Conservation (phyloP, 2,329 filamentous ascomycete genomes). For the Fusarium temperatum region DNA sequence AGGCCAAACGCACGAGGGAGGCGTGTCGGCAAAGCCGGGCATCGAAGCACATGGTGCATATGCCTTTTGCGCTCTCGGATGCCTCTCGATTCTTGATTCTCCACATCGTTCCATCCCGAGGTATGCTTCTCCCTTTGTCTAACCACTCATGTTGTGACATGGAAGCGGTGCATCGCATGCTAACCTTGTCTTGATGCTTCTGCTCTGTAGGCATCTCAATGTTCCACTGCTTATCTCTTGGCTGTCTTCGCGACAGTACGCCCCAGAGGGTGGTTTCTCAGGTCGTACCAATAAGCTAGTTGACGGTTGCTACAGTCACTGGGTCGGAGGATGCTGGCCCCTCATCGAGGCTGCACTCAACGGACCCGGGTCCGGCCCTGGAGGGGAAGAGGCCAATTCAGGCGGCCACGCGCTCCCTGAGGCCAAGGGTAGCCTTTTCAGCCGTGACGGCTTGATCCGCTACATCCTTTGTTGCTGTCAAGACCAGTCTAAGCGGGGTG, state of each 20-base stretch:
- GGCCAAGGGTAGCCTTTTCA: slow-evolving; percentile 69
- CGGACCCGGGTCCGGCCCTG: slow-evolving; percentile 50
- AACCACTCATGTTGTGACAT: slow-evolving; percentile 47
- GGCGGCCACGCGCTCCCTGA: slow-evolving; percentile 44
- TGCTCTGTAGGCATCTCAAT: slow-evolving; percentile 72
- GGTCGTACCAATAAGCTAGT: slow-evolving; percentile 98
- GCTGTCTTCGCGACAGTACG: slow-evolving; percentile 89
- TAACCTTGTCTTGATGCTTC: slow-evolving; percentile 42
- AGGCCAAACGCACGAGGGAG: slow-evolving; percentile 96
- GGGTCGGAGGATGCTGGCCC: slow-evolving; percentile 96
- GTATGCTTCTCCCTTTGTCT: slow-evolving; percentile 56
- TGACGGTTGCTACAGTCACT: slow-evolving; percentile 98
- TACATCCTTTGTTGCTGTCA: slow-evolving; percentile 94
- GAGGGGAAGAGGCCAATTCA: slow-evolving; percentile 42
- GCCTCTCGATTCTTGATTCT: slow-evolving; percentile 83
- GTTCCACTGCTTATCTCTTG: slow-evolving; percentile 81
- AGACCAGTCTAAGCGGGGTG: slow-evolving; percentile 73
- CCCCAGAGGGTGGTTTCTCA: slow-evolving; percentile 90
- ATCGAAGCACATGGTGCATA: slow-evolving; percentile 97
- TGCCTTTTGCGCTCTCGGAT: slow-evolving; percentile 92
- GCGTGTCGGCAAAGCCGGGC: slow-evolving; percentile 84
- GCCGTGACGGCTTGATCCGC: slow-evolving; percentile 82
- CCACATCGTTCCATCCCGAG: slow-evolving; percentile 78
- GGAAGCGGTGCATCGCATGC: slow-evolving; percentile 48
- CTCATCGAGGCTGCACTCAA: slow-evolving; percentile 82